A percentile compares a stretch with the other conserved stretches of the same genome.
Evolutionary conservation across 2,329 filamentous ascomycete genomes (phyloP).

Genomic region (Clonostachys chloroleuca): DNA sequence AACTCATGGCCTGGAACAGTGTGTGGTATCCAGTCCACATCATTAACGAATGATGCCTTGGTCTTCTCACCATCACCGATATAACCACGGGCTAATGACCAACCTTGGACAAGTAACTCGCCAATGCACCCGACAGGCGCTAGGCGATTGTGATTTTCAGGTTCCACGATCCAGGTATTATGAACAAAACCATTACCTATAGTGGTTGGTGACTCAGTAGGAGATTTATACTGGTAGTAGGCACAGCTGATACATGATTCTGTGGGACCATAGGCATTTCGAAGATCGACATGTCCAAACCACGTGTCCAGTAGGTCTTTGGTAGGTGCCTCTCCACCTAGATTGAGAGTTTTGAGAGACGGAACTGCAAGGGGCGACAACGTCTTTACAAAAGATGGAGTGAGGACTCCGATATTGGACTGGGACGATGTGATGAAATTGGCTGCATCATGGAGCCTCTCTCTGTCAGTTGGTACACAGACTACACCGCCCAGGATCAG

Average conservation of each 20-base stretch:
- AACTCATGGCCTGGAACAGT: not conserved
- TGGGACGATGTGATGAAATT: conserved; percentile 1
- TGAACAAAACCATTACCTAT: conserved; percentile 2
- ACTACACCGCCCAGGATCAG: conserved; percentile 2
- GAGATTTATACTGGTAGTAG: not conserved
- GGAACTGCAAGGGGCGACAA: conserved; percentile 2
- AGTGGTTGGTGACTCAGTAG: not conserved
- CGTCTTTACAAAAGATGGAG: conserved; percentile 1
- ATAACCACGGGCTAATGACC: conserved; percentile 51
- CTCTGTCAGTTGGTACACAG: conserved; percentile 4
- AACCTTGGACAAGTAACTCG: conserved; percentile 41
- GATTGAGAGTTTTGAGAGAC: conserved; percentile 2
- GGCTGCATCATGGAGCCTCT: conserved; percentile 1
- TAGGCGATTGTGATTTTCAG: conserved; percentile 7
- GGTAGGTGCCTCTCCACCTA: conserved; percentile 8
- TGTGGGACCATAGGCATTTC: conserved; percentile 10
- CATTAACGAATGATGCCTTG: conserved; percentile 39
- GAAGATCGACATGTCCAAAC: conserved; percentile 1
- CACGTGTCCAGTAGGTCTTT: conserved; percentile 8
- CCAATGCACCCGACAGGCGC: conserved; percentile 19
- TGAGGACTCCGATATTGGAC: conserved; percentile 2
- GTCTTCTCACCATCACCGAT: conserved; percentile 46
- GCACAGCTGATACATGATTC: conserved; percentile 4
- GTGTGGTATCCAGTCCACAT: conserved; percentile 36
- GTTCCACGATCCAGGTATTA: conserved; percentile 8